Evolutionary conservation across 306 rosid genomes (phyloP).

Genomic region (Senna siamea): DNA sequence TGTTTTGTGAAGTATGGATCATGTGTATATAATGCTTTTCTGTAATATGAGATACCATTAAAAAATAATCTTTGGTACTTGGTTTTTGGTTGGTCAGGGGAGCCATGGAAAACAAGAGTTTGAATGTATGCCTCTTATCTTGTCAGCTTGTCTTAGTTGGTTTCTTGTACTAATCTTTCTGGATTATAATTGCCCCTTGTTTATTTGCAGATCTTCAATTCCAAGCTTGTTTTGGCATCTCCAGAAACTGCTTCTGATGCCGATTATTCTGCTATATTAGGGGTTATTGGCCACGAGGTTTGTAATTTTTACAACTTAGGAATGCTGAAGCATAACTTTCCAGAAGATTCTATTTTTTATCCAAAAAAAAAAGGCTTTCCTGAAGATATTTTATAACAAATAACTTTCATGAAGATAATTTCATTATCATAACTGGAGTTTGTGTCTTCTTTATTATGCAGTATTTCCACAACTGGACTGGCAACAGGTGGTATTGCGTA

Average conservation of each 20-base stretch:
- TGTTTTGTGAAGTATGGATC: background rate
- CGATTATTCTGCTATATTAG: constrained; percentile 95
- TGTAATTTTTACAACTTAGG: constrained; percentile 42
- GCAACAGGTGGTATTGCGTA: constrained; percentile 76
- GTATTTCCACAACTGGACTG: constrained; percentile 99
- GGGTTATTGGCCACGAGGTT: constrained; percentile 99
- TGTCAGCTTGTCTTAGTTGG: constrained; percentile 31
- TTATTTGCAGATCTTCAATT: constrained; percentile 79
- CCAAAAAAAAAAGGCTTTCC: too few relatives aligned
- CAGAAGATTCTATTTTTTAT: too few relatives aligned
- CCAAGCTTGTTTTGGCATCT: constrained; percentile 94
- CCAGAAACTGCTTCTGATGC: constrained; percentile 91
- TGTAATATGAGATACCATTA: constrained; percentile 23
- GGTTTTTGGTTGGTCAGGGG: constrained; percentile 73
- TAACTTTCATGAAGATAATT: constrained; percentile 25
- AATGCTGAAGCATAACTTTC: constrained; percentile 31
- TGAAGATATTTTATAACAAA: too few relatives aligned
- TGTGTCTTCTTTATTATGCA: constrained; percentile 57
- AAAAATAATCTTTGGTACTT: constrained; percentile 34
- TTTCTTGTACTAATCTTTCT: background rate
- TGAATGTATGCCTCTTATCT: constrained; percentile 69
- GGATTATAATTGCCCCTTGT: constrained; percentile 20
- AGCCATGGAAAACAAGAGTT: constrained; percentile 99
- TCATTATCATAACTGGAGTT: constrained; percentile 33
- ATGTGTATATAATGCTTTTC: constrained; percentile 15